phyloP scores from a whole-genome alignment of 352 stramenopile genomes.

The Phytophthora megakarya region DNA sequence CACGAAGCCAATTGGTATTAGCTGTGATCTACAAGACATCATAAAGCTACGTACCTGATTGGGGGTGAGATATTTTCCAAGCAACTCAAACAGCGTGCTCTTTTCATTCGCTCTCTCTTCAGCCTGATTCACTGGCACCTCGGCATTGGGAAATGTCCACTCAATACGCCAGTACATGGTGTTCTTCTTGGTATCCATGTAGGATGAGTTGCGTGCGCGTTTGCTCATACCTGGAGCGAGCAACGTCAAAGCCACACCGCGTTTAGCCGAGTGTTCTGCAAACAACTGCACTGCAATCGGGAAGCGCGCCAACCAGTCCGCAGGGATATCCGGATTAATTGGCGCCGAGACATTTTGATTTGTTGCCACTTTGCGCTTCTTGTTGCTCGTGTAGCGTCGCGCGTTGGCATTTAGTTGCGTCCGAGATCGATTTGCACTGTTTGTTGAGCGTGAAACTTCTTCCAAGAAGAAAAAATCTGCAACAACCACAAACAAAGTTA shows the following conservation, averaged over 20 bases:
- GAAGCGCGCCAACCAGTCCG: conserved; percentile 78
- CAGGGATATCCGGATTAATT: conserved; percentile 66
- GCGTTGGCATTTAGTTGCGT: conserved; percentile 47
- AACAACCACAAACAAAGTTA: no score
- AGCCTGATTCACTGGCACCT: conserved; percentile 49
- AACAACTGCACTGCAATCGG: conserved; percentile 71
- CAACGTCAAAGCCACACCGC: conserved; percentile 69
- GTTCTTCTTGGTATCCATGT: conserved; percentile 67
- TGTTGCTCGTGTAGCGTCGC: conserved; percentile 34
- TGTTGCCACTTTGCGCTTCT: conserved; percentile 39
- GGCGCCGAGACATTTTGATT: background rate
- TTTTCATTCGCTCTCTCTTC: conserved; percentile 62
- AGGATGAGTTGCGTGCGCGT: conserved; percentile 72
- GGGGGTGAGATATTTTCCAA: conserved; percentile 64
- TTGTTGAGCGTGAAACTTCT: conserved; percentile 65
- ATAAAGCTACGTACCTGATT: conserved; percentile 45
- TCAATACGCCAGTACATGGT: conserved; percentile 81
- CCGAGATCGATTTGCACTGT: conserved; percentile 47
- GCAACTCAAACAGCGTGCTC: conserved; percentile 58
- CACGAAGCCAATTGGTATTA: conserved; percentile 2
- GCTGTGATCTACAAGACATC: background rate
- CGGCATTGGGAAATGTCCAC: conserved; percentile 65
- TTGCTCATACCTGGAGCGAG: conserved; percentile 86
- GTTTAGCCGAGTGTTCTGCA: conserved; percentile 69
- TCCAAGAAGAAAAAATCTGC: conserved; percentile 82